Conservation (phyloP, 306 rosid genomes). For the Heteromeles arbutifolia region DNA sequence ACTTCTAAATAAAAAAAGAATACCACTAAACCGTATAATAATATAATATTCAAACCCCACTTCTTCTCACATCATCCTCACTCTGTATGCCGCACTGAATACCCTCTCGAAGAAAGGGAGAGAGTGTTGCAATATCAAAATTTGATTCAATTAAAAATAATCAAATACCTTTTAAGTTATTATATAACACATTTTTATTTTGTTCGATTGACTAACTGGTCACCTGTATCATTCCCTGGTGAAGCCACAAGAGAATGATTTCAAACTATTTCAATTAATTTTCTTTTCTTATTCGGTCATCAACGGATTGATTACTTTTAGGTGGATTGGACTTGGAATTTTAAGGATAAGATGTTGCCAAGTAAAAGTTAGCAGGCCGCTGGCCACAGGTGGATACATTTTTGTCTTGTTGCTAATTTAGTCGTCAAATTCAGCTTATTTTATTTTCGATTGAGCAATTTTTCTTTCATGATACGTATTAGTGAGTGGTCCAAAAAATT, state of each 20-base stretch:
- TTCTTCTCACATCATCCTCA: no score
- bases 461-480: no score
- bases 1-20: no score
- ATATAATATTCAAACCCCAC: no score
- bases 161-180: no score
- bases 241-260: not conserved
- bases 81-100: no score
- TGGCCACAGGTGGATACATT: not conserved
- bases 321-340: not conserved
- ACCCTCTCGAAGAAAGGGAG: no score
- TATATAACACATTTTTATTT: not conserved
- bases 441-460: no score
- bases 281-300: no score
- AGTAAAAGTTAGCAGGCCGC: not conserved
- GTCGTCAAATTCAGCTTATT: not conserved
- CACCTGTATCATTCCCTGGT: not conserved
- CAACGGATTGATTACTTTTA: not conserved
- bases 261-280: not conserved
- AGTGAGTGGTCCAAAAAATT: accelerated
- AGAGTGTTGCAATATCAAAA: no score
- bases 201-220: not conserved
- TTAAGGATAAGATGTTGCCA: not conserved
- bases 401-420: not conserved
- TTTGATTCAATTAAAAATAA: no score
- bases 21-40: no score